Evolutionary conservation across 768 basidiomycete genomes (phyloP), one percentile per base, ranked within the genome.

Genomic region (Suillus hirtellus): DNA sequence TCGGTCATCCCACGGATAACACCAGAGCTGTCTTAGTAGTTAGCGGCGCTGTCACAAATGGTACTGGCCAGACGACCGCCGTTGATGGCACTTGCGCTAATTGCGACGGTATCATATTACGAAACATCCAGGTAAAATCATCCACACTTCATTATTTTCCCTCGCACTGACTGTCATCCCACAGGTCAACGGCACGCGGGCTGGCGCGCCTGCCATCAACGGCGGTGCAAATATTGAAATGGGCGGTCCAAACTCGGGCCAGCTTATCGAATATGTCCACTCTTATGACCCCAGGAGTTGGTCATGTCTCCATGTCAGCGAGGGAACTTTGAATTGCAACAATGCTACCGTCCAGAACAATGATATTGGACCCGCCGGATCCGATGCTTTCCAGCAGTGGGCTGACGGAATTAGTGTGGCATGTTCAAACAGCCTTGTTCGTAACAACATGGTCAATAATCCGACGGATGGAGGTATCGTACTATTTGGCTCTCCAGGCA

Each of bases 171-270:
- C 63, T 44, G 7, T 27, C 15, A 59, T 27, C 58, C 47, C 12
- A 31, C 65, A 93, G 91, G 84, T 95, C 65, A 84, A 94, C 69
- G 92, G 93, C 15, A 85, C 86, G 6, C 84, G 92, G 63, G 75
- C 75, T 19, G 83, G 82, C 31, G 84, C 79, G 8, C 67, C 80
- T 46, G 82, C 87, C 1, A 82, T 80, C 0, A 64, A 55, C 27
- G 90, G 90, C 8, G 90, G 89, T 0, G 92, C 83, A 27, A 93
- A 92, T 68, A 92, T 95, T 61, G 92, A 94, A 75, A 88, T 95
- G 81, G 93, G 93, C 5, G 93, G 92, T 11, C 69, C 80, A 21
- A 94, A 89, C 66, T 77, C 84, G 2, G 78, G 82, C 68, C 93
- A 95, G 72, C 67, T 93, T 44, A 79, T 95, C 60, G 90, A 94